phyloP scores from a whole-genome alignment of 2,329 filamentous ascomycete genomes.

The Xenoacremonium recifei region DNA sequence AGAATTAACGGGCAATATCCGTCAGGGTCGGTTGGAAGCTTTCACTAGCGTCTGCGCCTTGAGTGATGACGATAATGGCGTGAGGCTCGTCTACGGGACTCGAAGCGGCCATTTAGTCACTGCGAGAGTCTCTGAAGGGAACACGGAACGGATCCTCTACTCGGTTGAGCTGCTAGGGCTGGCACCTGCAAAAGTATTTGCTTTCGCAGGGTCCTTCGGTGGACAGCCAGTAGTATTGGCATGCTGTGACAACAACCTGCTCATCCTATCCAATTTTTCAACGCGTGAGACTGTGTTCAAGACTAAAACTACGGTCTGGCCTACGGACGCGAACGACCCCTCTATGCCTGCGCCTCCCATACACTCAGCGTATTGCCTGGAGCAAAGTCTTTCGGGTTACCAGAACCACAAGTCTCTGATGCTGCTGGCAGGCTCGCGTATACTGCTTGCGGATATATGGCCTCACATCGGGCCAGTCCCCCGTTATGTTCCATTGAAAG shows the following conservation, averaged over 20 bases:
- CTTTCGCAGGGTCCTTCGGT: conserved; percentile 22
- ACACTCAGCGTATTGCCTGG: conserved; percentile 45
- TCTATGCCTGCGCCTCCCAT: conserved; percentile 47
- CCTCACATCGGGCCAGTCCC: conserved; percentile 45
- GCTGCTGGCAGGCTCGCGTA: conserved; percentile 47
- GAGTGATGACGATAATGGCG: conserved; percentile 22
- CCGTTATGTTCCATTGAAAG: conserved; percentile 45
- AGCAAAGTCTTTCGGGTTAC: conserved; percentile 36
- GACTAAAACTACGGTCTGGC: conserved; percentile 47
- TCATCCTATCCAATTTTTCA: conserved; percentile 41
- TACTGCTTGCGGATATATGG: conserved; percentile 55
- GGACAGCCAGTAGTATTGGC: conserved; percentile 36
- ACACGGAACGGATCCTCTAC: conserved; percentile 24
- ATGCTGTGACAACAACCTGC: conserved; percentile 48
- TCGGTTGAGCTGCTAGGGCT: conserved; percentile 33
- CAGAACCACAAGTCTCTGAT: conserved; percentile 43
- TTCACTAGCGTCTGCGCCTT: conserved; percentile 45
- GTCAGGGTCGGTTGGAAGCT: conserved; percentile 37
- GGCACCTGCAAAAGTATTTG: conserved; percentile 35
- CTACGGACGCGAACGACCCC: conserved; percentile 48
- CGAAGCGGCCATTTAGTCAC: conserved; percentile 52
- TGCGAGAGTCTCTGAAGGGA: conserved; percentile 24
- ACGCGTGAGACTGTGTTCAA: conserved; percentile 30
- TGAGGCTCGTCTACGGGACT: conserved; percentile 45
- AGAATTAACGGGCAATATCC: too few relatives aligned